phyloP scores from a whole-genome alignment of 495 filamentous ascomycete genomes.

The Tuber umbilicatum region DNA sequence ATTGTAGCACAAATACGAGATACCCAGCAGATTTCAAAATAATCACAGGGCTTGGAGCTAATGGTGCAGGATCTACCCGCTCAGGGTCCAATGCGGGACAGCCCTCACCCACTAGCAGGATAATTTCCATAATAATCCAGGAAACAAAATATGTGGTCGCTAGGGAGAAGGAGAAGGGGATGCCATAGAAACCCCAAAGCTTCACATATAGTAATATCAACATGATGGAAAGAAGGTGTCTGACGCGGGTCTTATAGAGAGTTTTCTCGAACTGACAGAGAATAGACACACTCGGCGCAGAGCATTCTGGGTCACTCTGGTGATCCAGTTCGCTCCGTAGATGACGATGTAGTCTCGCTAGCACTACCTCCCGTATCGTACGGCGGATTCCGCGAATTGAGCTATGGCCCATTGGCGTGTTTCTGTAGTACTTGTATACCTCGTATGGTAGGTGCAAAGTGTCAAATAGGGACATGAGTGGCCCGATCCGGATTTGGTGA shows the following conservation, averaged over 20 bases:
- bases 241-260: background rate
- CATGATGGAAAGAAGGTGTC: background rate
- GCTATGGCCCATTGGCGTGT: background rate
- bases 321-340: no score
- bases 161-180: background rate
- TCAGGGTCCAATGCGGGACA: no score
- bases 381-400: no score
- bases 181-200: background rate
- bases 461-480: constrained; percentile 6
- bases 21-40: background rate
- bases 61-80: no score
- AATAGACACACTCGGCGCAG: no score
- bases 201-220: constrained; percentile 10
- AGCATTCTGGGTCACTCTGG: background rate
- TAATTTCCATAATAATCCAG: constrained; percentile 1
- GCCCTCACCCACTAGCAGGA: background rate
- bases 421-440: background rate
- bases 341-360: no score
- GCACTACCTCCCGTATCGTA: background rate
- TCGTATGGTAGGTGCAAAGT: background rate
- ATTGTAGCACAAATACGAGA: no score
- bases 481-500: background rate
- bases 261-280: background rate
- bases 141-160: constrained; percentile 3
- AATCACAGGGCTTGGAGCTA: no score